Conservation (phyloP, 108 stramenopile species). For the Nitzschia sp. region DNA sequence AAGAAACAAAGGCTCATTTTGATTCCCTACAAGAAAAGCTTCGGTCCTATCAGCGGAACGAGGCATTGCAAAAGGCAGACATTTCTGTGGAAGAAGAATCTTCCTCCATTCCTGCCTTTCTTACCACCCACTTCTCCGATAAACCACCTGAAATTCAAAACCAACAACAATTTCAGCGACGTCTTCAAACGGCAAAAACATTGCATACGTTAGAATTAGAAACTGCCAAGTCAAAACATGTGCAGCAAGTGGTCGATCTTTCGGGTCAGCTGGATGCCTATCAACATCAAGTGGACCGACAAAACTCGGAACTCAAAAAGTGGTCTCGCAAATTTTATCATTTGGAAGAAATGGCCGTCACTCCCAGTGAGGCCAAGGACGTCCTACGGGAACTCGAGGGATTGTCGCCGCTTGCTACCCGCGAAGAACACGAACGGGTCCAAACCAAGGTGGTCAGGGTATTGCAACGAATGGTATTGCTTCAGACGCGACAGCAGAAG, state of each 20-base stretch:
- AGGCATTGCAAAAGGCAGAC: not conserved
- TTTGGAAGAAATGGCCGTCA: slow-evolving; percentile 11
- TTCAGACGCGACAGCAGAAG: not conserved
- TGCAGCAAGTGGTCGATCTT: slow-evolving; percentile 3
- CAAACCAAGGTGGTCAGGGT: not conserved
- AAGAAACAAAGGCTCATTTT: slow-evolving; percentile 1
- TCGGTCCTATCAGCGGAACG: not conserved
- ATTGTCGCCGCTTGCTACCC: not conserved
- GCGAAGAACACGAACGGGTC: slow-evolving; percentile 10
- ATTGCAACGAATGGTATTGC: slow-evolving; percentile 2
- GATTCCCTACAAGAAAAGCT: slow-evolving; percentile 5
- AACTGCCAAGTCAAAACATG: slow-evolving; percentile 4
- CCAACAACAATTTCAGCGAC: slow-evolving; percentile 4
- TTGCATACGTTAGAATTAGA: slow-evolving; percentile 17
- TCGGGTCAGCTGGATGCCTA: slow-evolving; percentile 18
- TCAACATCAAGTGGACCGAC: slow-evolving; percentile 15
- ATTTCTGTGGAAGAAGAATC: not conserved
- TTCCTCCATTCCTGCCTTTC: not conserved
- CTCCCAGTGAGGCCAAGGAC: slow-evolving; percentile 2
- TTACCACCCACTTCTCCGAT: too few relatives aligned
- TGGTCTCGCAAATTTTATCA: slow-evolving; percentile 14
- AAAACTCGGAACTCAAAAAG: slow-evolving; percentile 6
- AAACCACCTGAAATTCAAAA: too few relatives aligned
- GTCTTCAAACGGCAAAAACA: slow-evolving; percentile 1
- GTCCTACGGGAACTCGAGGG: slow-evolving; percentile 9